These are phyloP conservation scores for Eucalyptus regnans DNA, from an alignment of 345 rosid genomes.

Conservation along the genomic window DNA sequence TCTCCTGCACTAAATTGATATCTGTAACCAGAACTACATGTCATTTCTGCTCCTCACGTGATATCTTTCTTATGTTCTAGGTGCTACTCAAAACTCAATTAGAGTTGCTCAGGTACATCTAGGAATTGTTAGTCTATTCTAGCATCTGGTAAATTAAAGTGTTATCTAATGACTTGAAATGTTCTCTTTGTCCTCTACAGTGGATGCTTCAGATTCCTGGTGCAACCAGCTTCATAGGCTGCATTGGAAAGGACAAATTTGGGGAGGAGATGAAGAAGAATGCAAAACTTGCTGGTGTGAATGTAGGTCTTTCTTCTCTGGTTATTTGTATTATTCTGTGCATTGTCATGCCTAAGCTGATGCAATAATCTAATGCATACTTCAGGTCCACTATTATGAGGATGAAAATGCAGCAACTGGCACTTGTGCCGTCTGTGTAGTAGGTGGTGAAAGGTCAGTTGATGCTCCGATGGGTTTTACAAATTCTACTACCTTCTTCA, in stretches of 20 bases:
- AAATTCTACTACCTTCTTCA: not conserved
- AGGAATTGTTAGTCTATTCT: not conserved
- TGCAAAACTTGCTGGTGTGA: constrained; percentile 63
- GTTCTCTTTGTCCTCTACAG: constrained; percentile 16
- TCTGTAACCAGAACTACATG: not conserved
- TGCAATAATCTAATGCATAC: not conserved
- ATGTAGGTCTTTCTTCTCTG: constrained; percentile 22
- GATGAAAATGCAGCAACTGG: constrained; percentile 80
- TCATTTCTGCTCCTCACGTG: not conserved
- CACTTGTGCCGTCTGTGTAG: constrained; percentile 91
- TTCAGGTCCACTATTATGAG: constrained; percentile 72
- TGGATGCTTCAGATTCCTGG: constrained; percentile 99
- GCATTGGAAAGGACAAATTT: constrained; percentile 89
- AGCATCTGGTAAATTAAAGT: not conserved
- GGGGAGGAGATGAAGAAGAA: constrained; percentile 96
- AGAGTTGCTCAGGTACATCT: constrained; percentile 78
- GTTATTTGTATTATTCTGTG: not conserved
- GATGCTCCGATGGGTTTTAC: not conserved
- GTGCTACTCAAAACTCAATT: constrained; percentile 93
- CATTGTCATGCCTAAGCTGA: not conserved
- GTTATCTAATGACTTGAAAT: not conserved
- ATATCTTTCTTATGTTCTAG: constrained; percentile 11
- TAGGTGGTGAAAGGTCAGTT: constrained; percentile 91
- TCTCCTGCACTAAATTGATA: not conserved
- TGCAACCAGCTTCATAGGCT: constrained; percentile 83